Base-by-base conservation (phyloP, 116 monocot genomes). In the Cymodocea nodosa region DNA sequence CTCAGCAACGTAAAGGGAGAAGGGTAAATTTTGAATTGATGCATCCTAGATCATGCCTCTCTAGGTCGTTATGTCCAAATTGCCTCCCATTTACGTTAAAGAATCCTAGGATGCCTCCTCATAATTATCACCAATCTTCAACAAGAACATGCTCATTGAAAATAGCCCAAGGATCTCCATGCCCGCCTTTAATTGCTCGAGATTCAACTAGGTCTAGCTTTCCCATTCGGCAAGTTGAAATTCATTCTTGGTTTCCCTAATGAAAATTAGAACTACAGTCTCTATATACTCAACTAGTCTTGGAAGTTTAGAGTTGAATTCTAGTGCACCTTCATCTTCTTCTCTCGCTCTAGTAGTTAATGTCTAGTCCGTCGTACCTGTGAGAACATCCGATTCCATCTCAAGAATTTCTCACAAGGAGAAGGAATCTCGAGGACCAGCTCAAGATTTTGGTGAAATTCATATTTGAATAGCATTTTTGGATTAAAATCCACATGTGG, bases 211-310 rank as follows among this genome's bases (percentile, higher is more conserved):
- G 76, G 50, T 76, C 71, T 49, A 10, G 24, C 12, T 20, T 58
- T 58, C 58, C 58, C 25, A 25, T 58, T 58, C 15, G 23, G 14
- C 44, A 44, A 44, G 58, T 23, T 25, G 22, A 44, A 44, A 10
- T 12, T 10, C 44, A 1, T 44, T 44, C 44, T 44, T 44, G 44
- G 44, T 7, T 44, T 0, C 44, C 44, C 44, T 12, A 4, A 7
- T 44, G 44, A 44, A 44, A 44, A 44, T 44, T 44, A 44, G 44
- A 44, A 44, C 58, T 15, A 59, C 73, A 48, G 37, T 73, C 15
- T 76, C 79, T 58, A 76, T 74, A 15, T 74, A 56, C 51, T 79
- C 79, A 15, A 63, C 73, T 17, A 73, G 73, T 48, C 70, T 76
- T n/a, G 44, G 52, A 50, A 20, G 15, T 9, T 44, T 10, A 44